Percentiles rank a stretch among this genome's conserved stretches.
Conservation (phyloP, 495 filamentous ascomycete species). For the Lophiostoma macrostomum region DNA sequence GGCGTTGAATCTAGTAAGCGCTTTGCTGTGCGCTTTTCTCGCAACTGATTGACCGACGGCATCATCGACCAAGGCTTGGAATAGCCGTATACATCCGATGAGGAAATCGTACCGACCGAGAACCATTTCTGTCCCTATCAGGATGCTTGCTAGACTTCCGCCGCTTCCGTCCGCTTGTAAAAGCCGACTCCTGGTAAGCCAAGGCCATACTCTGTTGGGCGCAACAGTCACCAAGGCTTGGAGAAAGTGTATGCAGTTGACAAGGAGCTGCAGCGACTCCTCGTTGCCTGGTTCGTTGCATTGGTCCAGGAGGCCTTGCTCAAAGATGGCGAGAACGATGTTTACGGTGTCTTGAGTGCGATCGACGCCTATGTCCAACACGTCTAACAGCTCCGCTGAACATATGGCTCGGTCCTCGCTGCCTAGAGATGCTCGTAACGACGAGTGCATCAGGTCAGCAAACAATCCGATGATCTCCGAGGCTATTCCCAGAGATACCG, state of each 20-base stretch:
- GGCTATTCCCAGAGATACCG: conserved; percentile 48
- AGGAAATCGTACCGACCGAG: conserved; percentile 75
- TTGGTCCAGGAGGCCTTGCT: conserved; percentile 65
- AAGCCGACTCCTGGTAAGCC: conserved; percentile 73
- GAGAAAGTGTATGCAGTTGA: conserved; percentile 76
- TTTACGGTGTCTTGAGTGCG: conserved; percentile 73
- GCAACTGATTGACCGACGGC: conserved; percentile 67
- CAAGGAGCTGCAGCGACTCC: conserved; percentile 57
- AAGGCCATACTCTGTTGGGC: conserved; percentile 83
- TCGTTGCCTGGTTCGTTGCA: conserved; percentile 52
- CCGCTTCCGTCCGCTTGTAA: conserved; percentile 69
- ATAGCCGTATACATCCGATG: conserved; percentile 65
- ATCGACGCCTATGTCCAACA: conserved; percentile 64
- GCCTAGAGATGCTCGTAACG: conserved; percentile 11
- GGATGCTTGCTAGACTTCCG: conserved; percentile 67
- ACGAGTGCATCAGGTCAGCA: conserved; percentile 52
- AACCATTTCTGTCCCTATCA: conserved; percentile 72
- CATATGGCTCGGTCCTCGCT: not conserved
- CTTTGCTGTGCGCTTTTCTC: conserved; percentile 60
- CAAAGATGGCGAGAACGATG: conserved; percentile 80
- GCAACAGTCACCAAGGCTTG: conserved; percentile 64
- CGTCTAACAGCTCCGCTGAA: conserved; percentile 36
- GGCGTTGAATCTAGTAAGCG: conserved; percentile 51
- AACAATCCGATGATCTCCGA: conserved; percentile 64
- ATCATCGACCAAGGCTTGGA: conserved; percentile 72